A percentile compares a stretch with the other conserved stretches of the same genome.
These are phyloP conservation scores for Microcera coccophila DNA, from an alignment of 2,329 filamentous ascomycete genomes.

Conservation along the genomic window DNA sequence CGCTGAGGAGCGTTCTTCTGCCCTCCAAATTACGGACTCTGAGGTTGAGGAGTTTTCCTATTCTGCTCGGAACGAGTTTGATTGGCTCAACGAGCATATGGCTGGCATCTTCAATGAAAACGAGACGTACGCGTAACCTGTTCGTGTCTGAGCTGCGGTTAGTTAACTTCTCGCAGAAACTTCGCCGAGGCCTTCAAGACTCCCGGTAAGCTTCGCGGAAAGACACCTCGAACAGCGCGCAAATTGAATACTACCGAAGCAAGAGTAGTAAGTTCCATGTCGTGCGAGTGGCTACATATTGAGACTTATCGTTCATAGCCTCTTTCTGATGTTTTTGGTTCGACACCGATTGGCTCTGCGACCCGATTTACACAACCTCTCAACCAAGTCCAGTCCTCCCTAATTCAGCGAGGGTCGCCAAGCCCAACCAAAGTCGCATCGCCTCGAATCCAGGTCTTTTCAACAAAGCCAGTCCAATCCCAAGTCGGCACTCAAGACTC, in stretches of 20 bases:
- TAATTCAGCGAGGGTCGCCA: conserved; percentile 46
- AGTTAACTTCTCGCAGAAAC: conserved; percentile 55
- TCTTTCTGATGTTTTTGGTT: conserved; percentile 55
- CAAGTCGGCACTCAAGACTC: conserved; percentile 49
- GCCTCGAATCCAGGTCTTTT: conserved; percentile 31
- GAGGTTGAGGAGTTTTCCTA: conserved; percentile 93
- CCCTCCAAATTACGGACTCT: conserved; percentile 68
- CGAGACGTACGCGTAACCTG: conserved; percentile 60
- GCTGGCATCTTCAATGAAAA: conserved; percentile 84
- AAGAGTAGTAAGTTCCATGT: conserved; percentile 51
- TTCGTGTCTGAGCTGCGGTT: conserved; percentile 1
- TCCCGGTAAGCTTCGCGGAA: conserved; percentile 75
- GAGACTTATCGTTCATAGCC: conserved; percentile 44
- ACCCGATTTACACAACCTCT: conserved; percentile 52
- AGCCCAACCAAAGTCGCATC: conserved; percentile 34
- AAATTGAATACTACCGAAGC: conserved; percentile 56
- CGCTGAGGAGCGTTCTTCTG: conserved; percentile 74
- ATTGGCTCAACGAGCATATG: conserved; percentile 99
- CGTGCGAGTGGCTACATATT: not conserved
- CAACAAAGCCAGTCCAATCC: conserved; percentile 27
- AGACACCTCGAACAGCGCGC: conserved; percentile 69
- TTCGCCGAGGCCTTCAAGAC: conserved; percentile 96
- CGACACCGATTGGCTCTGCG: conserved; percentile 50
- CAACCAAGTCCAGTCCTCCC: conserved; percentile 51
- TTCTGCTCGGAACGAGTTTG: conserved; percentile 86